These are phyloP conservation scores for Santalum album DNA, from an alignment of 164 flowering plant genomes.

Conservation along the genomic window DNA sequence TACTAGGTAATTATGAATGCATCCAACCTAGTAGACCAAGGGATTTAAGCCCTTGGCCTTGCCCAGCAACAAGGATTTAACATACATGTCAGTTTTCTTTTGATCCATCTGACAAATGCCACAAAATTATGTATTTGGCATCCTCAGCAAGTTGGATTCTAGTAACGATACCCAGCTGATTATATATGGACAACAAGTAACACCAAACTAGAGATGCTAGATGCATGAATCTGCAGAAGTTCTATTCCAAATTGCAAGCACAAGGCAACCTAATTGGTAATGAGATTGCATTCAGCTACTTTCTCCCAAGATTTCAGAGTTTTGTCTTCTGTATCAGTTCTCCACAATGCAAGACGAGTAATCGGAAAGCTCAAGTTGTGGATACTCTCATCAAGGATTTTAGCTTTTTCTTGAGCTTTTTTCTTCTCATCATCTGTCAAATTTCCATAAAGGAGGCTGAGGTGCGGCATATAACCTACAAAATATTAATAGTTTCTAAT, in stretches of 20 bases:
- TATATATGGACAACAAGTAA: too few relatives aligned
- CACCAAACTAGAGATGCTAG: too few relatives aligned
- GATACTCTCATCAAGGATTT: conserved; percentile 42
- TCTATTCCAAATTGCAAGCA: background rate
- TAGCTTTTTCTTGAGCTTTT: conserved; percentile 61
- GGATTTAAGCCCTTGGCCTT: too few relatives aligned
- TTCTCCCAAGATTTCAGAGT: conserved; percentile 84
- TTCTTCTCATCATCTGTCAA: conserved; percentile 72
- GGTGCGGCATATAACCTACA: conserved; percentile 95
- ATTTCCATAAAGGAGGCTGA: conserved; percentile 83
- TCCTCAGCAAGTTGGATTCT: too few relatives aligned
- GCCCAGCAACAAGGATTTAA: too few relatives aligned
- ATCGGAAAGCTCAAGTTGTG: conserved; percentile 48
- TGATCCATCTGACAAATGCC: too few relatives aligned
- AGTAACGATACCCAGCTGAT: too few relatives aligned
- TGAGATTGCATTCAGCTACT: conserved; percentile 48
- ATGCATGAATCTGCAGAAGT: too few relatives aligned
- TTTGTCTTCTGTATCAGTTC: conserved; percentile 73
- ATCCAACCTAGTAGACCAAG: too few relatives aligned
- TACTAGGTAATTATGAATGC: too few relatives aligned
- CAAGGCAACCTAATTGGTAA: conserved; percentile 6
- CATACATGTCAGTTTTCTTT: too few relatives aligned
- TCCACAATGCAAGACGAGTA: conserved; percentile 53
- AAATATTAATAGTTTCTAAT: background rate
- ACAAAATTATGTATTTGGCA: too few relatives aligned